A percentile compares a stretch with the other conserved stretches of the same genome.
Conservation (phyloP, 257 asterid species). For the Perilla frutescens region DNA sequence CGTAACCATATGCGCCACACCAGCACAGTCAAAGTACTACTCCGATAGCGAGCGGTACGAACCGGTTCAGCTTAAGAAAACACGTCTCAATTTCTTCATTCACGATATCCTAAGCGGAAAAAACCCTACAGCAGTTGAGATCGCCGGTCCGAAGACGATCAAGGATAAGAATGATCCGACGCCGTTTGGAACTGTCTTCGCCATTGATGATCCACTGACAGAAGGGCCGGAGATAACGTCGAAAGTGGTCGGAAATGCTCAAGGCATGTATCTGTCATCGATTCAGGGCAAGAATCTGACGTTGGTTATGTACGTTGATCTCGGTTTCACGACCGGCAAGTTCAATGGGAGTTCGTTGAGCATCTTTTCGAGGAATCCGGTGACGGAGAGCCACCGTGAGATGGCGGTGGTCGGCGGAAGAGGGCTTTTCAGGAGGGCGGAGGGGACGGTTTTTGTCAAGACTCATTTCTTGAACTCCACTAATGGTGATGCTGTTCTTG, state of each 20-base stretch:
- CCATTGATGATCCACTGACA: constrained; percentile 47
- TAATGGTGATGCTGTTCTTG: constrained; percentile 55
- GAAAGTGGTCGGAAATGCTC: constrained; percentile 44
- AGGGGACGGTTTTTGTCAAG: constrained; percentile 42
- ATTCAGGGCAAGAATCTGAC: constrained; percentile 32
- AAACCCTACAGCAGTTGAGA: constrained; percentile 40
- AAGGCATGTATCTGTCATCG: constrained; percentile 45
- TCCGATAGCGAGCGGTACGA: constrained; percentile 30
- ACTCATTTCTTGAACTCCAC: constrained; percentile 36
- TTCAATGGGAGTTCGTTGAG: constrained; percentile 55
- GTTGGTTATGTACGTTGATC: constrained; percentile 45
- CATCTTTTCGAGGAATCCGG: constrained; percentile 55
- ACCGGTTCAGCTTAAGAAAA: constrained; percentile 30
- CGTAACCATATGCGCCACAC: not conserved
- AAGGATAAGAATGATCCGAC: constrained; percentile 5
- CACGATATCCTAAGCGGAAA: constrained; percentile 52
- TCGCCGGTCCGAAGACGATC: constrained; percentile 38
- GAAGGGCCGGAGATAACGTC: constrained; percentile 50
- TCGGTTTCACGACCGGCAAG: constrained; percentile 45
- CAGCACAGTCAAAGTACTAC: constrained; percentile 40
- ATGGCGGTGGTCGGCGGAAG: constrained; percentile 59
- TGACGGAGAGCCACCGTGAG: constrained; percentile 47
- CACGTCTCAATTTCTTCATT: constrained; percentile 46
- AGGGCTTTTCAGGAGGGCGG: constrained; percentile 49
- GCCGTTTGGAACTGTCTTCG: constrained; percentile 41